Evolutionary conservation across 768 basidiomycete species (phyloP).

Genomic region (Boletus sp.): DNA sequence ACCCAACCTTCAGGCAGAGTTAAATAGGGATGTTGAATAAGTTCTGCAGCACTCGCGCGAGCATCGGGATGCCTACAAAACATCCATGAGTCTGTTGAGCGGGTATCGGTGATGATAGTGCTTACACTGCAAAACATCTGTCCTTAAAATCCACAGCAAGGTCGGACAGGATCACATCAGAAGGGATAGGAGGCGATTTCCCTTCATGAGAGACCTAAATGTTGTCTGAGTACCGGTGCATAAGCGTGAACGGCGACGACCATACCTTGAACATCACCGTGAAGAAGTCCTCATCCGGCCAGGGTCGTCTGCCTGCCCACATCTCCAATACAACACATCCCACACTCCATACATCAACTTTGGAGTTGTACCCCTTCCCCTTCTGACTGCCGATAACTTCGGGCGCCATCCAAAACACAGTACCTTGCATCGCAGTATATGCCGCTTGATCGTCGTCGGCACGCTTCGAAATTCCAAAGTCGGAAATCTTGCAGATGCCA

Average conservation of each 20-base stretch:
- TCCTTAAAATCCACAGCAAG: slow-evolving; percentile 83
- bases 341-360: slow-evolving; percentile 98
- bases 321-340: slow-evolving; percentile 99
- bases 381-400: slow-evolving; percentile 86
- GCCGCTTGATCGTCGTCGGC: slow-evolving; percentile 83
- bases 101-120: not conserved
- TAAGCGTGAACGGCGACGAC: not conserved
- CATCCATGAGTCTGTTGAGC: not conserved
- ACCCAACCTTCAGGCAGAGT: slow-evolving; percentile 67
- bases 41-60: slow-evolving; percentile 74
- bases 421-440: slow-evolving; percentile 93
- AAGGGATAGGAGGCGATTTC: slow-evolving; percentile 84
- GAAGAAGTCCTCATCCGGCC: slow-evolving; percentile 86
- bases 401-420: slow-evolving; percentile 99
- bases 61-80: slow-evolving; percentile 70
- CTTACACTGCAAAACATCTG: slow-evolving; percentile 88
- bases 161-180: slow-evolving; percentile 69
- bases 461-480: slow-evolving; percentile 98
- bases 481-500: slow-evolving; percentile 95
- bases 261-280: slow-evolving; percentile 93
- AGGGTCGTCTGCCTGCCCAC: slow-evolving; percentile 96
- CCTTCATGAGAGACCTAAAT: slow-evolving; percentile 78
- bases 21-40: slow-evolving; percentile 78
- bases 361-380: slow-evolving; percentile 86
- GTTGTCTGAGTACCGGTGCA: not conserved